Percentiles rank a stretch among this genome's conserved stretches.
Conservation (phyloP, 495 filamentous ascomycete genomes). For the Lineolata rhizophorae region DNA sequence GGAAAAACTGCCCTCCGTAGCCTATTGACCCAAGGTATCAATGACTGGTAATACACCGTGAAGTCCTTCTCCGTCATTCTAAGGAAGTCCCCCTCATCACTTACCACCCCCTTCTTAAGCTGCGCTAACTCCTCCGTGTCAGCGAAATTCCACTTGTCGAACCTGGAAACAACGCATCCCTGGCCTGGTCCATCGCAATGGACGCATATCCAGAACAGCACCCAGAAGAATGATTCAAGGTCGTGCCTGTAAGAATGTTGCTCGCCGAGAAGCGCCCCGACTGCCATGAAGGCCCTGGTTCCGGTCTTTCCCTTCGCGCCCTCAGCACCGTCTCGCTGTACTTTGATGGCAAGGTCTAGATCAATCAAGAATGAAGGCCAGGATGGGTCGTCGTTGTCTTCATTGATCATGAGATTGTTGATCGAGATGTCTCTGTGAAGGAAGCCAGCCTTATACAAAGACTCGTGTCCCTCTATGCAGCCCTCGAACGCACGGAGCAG, state of each 20-base stretch:
- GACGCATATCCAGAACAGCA: constrained; percentile 21
- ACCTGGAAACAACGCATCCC: constrained; percentile 4
- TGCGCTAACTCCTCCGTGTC: constrained; percentile 9
- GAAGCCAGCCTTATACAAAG: constrained; percentile 11
- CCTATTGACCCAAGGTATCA: constrained; percentile 19
- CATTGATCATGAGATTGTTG: constrained; percentile 22
- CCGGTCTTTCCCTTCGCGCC: constrained; percentile 21
- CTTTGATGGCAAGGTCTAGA: constrained; percentile 21
- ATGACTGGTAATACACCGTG: constrained; percentile 15
- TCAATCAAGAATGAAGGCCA: constrained; percentile 20
- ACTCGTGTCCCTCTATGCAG: constrained; percentile 14
- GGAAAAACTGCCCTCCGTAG: constrained; percentile 19
- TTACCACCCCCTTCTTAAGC: constrained; percentile 10
- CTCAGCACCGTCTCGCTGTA: constrained; percentile 12
- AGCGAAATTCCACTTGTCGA: constrained; percentile 14
- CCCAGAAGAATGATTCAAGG: constrained; percentile 33
- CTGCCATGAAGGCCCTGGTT: constrained; percentile 24
- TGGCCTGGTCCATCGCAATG: constrained; percentile 7
- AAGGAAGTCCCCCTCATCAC: constrained; percentile 12
- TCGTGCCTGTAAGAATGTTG: constrained; percentile 24
- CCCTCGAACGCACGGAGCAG: constrained; percentile 20
- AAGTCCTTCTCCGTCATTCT: constrained; percentile 11
- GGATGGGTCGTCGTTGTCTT: constrained; percentile 15
- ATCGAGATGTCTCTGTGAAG: constrained; percentile 19
- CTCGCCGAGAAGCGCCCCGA: constrained; percentile 19